phyloP scores from a whole-genome alignment of 2,329 filamentous ascomycete genomes.

The Aspergillus candidus region DNA sequence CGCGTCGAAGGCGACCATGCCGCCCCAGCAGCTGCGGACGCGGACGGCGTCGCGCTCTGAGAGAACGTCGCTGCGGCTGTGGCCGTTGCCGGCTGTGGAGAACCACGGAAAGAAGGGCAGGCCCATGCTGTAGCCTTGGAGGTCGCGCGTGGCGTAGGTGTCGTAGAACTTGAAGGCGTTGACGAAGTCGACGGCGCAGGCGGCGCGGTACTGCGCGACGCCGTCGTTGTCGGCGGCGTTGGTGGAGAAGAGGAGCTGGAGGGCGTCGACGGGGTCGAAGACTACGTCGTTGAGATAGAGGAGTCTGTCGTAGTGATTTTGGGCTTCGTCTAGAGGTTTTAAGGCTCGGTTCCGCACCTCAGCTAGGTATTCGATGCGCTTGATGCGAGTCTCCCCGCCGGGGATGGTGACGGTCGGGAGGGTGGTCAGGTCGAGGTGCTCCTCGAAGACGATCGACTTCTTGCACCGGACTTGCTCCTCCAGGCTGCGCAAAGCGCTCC shows the following conservation, averaged over 20 bases:
- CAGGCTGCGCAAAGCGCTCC: constrained; percentile 50
- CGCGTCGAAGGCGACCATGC: constrained; percentile 56
- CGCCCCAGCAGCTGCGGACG: constrained; percentile 70
- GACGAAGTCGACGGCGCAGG: constrained; percentile 70
- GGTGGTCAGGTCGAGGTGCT: constrained; percentile 51
- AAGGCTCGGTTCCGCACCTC: constrained; percentile 67
- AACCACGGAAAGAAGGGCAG: constrained; percentile 72
- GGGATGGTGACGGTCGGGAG: constrained; percentile 58
- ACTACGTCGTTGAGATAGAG: constrained; percentile 63
- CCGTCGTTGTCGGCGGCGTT: constrained; percentile 49
- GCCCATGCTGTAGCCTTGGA: constrained; percentile 62
- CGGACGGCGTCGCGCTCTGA: constrained; percentile 54
- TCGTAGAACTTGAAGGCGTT: constrained; percentile 72
- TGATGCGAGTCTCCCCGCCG: constrained; percentile 57
- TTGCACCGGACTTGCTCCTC: constrained; percentile 45
- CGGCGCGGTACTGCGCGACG: constrained; percentile 56
- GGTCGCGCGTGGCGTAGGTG: constrained; percentile 65
- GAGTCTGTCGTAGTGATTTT: constrained; percentile 49
- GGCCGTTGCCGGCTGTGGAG: constrained; percentile 43
- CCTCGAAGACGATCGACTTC: constrained; percentile 53
- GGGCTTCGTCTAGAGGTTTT: constrained; percentile 52
- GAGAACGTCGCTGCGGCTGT: constrained; percentile 58
- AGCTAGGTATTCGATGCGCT: constrained; percentile 68
- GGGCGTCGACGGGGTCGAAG: constrained; percentile 54
- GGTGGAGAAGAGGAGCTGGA: constrained; percentile 57